Base-by-base conservation (phyloP, 495 filamentous ascomycete genomes). In the Aspergillus avenaceus region DNA sequence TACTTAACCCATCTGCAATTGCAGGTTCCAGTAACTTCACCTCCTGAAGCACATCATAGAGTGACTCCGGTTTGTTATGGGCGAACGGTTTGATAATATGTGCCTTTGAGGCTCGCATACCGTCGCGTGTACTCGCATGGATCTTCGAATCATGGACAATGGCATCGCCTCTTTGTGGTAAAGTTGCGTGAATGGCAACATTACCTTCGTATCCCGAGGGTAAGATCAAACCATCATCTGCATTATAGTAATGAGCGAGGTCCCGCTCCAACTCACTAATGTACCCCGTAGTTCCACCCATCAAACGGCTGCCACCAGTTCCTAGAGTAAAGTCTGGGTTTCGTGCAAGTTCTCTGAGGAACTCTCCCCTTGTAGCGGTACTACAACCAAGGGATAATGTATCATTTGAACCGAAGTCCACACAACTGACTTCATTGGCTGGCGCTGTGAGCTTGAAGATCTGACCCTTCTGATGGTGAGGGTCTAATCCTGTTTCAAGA, bases 141-240 rank as follows among this genome's bases (percentile, higher is more conserved):
- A 47, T 36, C 28, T 23, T 36, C n/a, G 27, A 18, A 18, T 47
- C 45, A n/a, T 47, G 18, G 5, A 47, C 8, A 21, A 47, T 37
- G 19, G 23, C 29, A 26, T 47, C 45, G 23, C 28, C 45, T 5
- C 28, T 28, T 19, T 37, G 45, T 19, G 45, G 45, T 1, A 47
- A 29, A 23, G 27, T 47, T 1, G 28, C 19, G 14, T 37, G 31
- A 29, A 47, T 24, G 1, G 45, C 45, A 14, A 47, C 19, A 14
- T 47, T 47, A 21, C 26, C 45, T n/a, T 47, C 45, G 23, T 37
- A 47, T 14, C 45, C 45, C 6, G 45, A 47, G 29, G 9, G 18
- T 7, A 47, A 47, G 11, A 47, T 32, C 28, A 47, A 19, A 8
- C 26, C 31, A 5, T 4, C 45, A 1, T 47, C 45, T 2, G 45